phyloP scores from a whole-genome alignment of 116 monocot species.

The Iris pallida region DNA sequence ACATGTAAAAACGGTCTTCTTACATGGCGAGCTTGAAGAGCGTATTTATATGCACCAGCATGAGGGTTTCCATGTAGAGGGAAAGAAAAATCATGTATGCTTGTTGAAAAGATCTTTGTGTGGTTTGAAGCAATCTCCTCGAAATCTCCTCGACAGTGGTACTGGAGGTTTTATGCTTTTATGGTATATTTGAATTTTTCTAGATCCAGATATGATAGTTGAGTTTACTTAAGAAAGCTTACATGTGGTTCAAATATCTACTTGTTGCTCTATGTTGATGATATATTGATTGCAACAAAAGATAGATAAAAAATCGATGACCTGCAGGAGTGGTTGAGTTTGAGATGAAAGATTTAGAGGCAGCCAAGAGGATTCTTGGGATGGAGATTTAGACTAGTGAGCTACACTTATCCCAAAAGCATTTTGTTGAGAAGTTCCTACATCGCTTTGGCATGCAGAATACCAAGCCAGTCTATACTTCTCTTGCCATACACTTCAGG shows the following conservation, averaged over 20 bases:
- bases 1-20: not conserved
- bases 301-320: not conserved
- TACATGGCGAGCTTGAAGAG: not conserved
- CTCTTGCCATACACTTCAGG: not conserved
- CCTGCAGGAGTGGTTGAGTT: not conserved
- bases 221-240: not conserved
- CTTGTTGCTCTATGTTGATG: conserved; percentile 1
- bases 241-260: not conserved
- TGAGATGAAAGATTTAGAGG: not conserved
- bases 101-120: conserved; percentile 1
- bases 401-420: not conserved
- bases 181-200: not conserved
- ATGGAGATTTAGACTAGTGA: not conserved
- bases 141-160: not conserved
- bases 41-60: not conserved
- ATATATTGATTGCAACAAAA: conserved; percentile 1
- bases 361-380: not conserved
- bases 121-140: not conserved
- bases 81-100: not conserved
- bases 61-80: not conserved
- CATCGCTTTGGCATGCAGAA: not conserved
- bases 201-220: not conserved
- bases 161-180: not conserved
- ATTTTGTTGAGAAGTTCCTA: not conserved
- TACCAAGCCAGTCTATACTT: not conserved